Conservation (phyloP, 2,329 filamentous ascomycete species). For the Chalaropsis ovoidea region DNA sequence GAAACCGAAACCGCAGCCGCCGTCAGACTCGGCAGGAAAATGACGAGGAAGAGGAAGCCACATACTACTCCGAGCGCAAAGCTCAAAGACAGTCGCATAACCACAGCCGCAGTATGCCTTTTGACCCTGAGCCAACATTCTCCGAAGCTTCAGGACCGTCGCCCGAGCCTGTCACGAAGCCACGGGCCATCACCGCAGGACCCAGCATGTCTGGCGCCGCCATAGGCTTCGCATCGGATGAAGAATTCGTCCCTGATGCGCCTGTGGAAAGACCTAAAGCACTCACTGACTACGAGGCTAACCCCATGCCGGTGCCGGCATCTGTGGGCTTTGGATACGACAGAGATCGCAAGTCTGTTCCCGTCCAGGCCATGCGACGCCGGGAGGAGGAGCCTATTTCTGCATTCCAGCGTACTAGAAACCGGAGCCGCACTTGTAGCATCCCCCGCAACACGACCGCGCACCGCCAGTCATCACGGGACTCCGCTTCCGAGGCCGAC, state of each 20-base stretch:
- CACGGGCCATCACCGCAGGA: not conserved
- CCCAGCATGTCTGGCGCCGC: slow-evolving; percentile 11
- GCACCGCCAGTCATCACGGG: slow-evolving; percentile 27
- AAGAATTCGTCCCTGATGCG: slow-evolving; percentile 1
- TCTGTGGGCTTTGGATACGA: not conserved
- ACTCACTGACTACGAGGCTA: slow-evolving; percentile 12
- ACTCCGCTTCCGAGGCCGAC: slow-evolving; percentile 16
- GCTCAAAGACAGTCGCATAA: not conserved
- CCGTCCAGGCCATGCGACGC: not conserved
- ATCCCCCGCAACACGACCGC: slow-evolving; percentile 11
- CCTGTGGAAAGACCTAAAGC: not conserved
- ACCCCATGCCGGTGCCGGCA: slow-evolving; percentile 11
- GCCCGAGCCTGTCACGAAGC: slow-evolving; percentile 11
- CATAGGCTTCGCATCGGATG: slow-evolving; percentile 15
- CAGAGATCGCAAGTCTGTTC: not conserved
- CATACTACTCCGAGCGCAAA: not conserved
- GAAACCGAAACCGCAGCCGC: not conserved
- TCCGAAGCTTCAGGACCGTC: slow-evolving; percentile 20
- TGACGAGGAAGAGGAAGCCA: not conserved
- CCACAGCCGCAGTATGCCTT: not conserved
- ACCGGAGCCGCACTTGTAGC: not conserved
- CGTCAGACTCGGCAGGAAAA: not conserved
- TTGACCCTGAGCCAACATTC: slow-evolving; percentile 15
- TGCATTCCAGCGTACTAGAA: not conserved
- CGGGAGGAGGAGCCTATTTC: not conserved